Evolutionary conservation across 805 yeast species (phyloP), one percentile per base, ranked within the genome.

Genomic region (Candida broadrunensis): DNA sequence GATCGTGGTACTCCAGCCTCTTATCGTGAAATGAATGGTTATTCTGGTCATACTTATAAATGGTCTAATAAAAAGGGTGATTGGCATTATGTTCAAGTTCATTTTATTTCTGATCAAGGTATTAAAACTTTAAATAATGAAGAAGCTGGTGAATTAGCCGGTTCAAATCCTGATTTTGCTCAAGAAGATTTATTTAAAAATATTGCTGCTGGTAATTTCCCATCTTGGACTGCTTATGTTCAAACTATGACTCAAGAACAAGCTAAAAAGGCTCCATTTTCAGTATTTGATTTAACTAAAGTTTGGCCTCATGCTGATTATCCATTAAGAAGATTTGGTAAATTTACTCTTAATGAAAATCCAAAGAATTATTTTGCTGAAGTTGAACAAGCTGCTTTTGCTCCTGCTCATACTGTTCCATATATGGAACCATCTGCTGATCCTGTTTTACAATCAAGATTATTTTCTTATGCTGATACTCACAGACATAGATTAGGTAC

Each of bases 221-320:
- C 96, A 49, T 75, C 87, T 2, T 88, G 96, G 96, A 86, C 90
- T 27, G 80, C 78, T 47, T 87, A 84, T 65, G 67, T 88, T 39
- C 96, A 88, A 72, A 77, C 87, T 34, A 88, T 88, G 96, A 85
- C 95, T 26, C 78, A 78, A 46, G 86, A 80, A 52, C 81, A 88
- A 65, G 88, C 95, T 45, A 76, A 83, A 63, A 65, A 79, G 45
- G 77, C 78, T 37, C 83, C 84, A 58, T 88, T 85, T 67, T 84
- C 91, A 5, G 90, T 89, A 34, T 88, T 86, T 60, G 97, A 88
- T 66, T 74, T 88, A 63, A 88, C 97, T 48, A 89, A 89, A 72
- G 85, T 86, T 41, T 88, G 97, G 97, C 88, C 96, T 26, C 95
- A 88, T 60, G 70, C 68, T 52, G 83, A 88, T 42, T 88, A 80